Conservation (phyloP, 495 filamentous ascomycete species). For the Lepidopterella palustris region DNA sequence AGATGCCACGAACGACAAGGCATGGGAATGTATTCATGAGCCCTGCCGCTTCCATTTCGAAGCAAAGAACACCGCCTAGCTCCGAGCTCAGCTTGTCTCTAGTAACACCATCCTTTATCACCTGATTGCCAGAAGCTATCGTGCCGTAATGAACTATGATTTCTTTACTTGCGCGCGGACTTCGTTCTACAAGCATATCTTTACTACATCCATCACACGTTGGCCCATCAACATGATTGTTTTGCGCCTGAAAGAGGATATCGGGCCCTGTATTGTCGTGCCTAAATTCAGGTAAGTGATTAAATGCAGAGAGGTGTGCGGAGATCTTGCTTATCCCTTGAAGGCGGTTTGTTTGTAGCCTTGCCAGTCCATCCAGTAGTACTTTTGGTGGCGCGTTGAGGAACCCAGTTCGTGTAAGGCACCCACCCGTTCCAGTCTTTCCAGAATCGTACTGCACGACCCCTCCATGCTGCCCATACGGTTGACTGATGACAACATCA, state of each 20-base stretch:
- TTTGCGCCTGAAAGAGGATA: conserved; percentile 19
- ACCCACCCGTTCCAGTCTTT: conserved; percentile 14
- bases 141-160: conserved; percentile 36
- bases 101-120: conserved; percentile 30
- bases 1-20: conserved; percentile 27
- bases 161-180: conserved; percentile 17
- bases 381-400: conserved; percentile 30
- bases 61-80: conserved; percentile 14
- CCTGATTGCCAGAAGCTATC: conserved; percentile 40
- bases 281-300: conserved; percentile 7
- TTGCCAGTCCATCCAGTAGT: conserved; percentile 18
- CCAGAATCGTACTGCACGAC: conserved; percentile 40
- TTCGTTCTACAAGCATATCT: conserved; percentile 10
- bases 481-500: conserved; percentile 40
- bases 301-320: conserved; percentile 5
- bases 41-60: too few relatives aligned
- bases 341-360: conserved; percentile 14
- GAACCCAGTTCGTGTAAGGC: conserved; percentile 24
- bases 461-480: conserved; percentile 24
- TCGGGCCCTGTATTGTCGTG: conserved; percentile 14
- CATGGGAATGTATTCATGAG: conserved; percentile 21
- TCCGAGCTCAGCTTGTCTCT: conserved; percentile 15
- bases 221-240: conserved; percentile 18
- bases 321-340: conserved; percentile 12
- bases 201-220: conserved; percentile 16